phyloP scores from a whole-genome alignment of 495 filamentous ascomycete genomes.

The Parmelia sp. region DNA sequence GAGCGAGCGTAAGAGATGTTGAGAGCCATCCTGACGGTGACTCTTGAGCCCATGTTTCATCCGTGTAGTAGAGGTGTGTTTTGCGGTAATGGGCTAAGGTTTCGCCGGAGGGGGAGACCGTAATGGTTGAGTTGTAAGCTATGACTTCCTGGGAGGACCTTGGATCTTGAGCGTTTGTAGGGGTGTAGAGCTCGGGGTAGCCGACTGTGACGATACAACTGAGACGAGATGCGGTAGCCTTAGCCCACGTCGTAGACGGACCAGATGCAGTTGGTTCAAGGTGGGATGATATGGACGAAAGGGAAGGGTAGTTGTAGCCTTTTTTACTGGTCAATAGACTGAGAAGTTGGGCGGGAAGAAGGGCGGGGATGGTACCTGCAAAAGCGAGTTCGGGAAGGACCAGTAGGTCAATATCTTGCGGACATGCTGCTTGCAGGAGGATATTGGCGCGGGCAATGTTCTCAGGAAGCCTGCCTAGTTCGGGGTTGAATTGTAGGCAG shows the following conservation, averaged over 20 bases:
- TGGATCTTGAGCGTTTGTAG: slow-evolving; percentile 29
- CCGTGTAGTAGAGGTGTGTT: slow-evolving; percentile 80
- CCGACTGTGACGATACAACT: slow-evolving; percentile 79
- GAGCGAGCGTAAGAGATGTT: slow-evolving; percentile 13
- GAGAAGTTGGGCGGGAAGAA: background rate
- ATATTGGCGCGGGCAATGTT: slow-evolving; percentile 24
- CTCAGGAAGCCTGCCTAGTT: slow-evolving; percentile 36
- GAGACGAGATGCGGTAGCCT: slow-evolving; percentile 60
- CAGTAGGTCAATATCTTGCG: slow-evolving; percentile 47
- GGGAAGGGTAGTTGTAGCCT: slow-evolving; percentile 86
- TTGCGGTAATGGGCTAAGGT: slow-evolving; percentile 83
- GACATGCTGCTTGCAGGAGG: slow-evolving; percentile 46
- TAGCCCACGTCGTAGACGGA: slow-evolving; percentile 73
- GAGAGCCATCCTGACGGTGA: slow-evolving; percentile 52
- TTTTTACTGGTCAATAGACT: background rate
- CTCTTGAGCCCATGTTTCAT: slow-evolving; percentile 85
- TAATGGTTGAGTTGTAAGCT: slow-evolving; percentile 78
- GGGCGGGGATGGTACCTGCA: slow-evolving; percentile 44
- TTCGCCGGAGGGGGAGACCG: slow-evolving; percentile 66
- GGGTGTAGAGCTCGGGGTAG: slow-evolving; percentile 71
- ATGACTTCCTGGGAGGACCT: slow-evolving; percentile 24
- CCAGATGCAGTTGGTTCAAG: slow-evolving; percentile 75
- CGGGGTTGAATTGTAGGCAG: slow-evolving; percentile 71
- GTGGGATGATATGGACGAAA: slow-evolving; percentile 67
- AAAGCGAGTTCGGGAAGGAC: slow-evolving; percentile 87